These are phyloP conservation scores for Cladosporium sp. DNA, from an alignment of 2,329 filamentous ascomycete genomes.

Conservation along the genomic window DNA sequence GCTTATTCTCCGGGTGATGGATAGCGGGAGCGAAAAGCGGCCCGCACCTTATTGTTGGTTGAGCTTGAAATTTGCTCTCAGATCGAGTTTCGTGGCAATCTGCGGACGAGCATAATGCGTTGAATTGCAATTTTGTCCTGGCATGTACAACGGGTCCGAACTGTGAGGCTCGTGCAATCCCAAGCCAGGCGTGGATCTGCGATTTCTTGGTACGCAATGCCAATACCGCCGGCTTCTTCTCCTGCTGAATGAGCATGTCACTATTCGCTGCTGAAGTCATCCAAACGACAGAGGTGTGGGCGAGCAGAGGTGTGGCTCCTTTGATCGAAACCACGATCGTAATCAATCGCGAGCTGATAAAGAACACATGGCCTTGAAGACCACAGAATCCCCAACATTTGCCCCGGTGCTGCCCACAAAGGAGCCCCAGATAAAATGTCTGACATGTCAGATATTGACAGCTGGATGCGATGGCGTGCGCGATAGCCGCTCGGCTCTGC, in stretches of 20 bases:
- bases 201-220: background rate
- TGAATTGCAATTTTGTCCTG: no score
- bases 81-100: no score
- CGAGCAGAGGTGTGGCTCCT: no score
- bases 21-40: background rate
- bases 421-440: constrained; percentile 9
- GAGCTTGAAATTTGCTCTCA: no score
- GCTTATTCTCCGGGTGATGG: background rate
- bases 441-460: background rate
- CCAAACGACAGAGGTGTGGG: no score
- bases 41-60: background rate
- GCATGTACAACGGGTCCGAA: background rate
- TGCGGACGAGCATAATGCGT: no score
- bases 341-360: no score
- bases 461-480: background rate
- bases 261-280: background rate
- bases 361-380: no score
- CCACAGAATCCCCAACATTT: constrained; percentile 1
- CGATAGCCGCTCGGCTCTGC: background rate
- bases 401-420: constrained; percentile 5
- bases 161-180: background rate
- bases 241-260: background rate
- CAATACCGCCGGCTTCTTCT: background rate
- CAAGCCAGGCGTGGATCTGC: background rate
- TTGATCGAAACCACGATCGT: no score